Conservation (phyloP, 2,329 filamentous ascomycete species). For the Ophiostoma tasmaniense region DNA sequence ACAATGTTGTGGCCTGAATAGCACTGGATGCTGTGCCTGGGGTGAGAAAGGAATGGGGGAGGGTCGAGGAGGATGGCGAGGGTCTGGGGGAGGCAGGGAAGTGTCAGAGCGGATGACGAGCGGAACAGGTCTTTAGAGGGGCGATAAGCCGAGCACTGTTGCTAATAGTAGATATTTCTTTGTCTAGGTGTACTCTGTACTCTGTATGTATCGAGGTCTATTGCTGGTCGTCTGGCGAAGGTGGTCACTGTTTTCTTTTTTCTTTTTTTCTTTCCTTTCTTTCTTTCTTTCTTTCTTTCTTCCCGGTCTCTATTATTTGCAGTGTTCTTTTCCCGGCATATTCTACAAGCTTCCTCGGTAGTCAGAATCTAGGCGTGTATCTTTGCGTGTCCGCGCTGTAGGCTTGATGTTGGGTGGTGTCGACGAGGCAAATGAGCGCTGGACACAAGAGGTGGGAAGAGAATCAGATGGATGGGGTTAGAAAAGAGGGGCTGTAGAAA, state of each 20-base stretch:
- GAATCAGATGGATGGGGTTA: constrained; percentile 17
- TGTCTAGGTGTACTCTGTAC: background rate
- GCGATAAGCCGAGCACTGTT: constrained; percentile 12
- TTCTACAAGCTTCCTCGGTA: background rate
- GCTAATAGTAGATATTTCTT: background rate
- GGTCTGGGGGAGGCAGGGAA: background rate
- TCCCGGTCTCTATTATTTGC: background rate
- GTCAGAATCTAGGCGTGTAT: background rate
- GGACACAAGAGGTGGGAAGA: constrained; percentile 8
- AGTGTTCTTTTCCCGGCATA: background rate
- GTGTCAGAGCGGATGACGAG: constrained; percentile 6
- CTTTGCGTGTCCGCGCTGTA: background rate
- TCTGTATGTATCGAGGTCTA: background rate
- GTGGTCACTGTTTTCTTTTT: background rate
- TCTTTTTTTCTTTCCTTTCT: background rate
- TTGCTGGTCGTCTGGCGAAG: background rate
- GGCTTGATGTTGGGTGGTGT: background rate
- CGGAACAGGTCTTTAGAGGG: constrained; percentile 3
- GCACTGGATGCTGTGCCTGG: constrained; percentile 14
- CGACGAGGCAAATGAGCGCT: constrained; percentile 13
- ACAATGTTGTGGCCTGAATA: constrained; percentile 19
- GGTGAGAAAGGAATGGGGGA: constrained; percentile 3
- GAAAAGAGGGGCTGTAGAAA: constrained; percentile 22
- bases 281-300: background rate
- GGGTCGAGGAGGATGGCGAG: background rate